Base-by-base conservation (phyloP, 2,329 filamentous ascomycete genomes). In the Neofusicoccum parvum region DNA sequence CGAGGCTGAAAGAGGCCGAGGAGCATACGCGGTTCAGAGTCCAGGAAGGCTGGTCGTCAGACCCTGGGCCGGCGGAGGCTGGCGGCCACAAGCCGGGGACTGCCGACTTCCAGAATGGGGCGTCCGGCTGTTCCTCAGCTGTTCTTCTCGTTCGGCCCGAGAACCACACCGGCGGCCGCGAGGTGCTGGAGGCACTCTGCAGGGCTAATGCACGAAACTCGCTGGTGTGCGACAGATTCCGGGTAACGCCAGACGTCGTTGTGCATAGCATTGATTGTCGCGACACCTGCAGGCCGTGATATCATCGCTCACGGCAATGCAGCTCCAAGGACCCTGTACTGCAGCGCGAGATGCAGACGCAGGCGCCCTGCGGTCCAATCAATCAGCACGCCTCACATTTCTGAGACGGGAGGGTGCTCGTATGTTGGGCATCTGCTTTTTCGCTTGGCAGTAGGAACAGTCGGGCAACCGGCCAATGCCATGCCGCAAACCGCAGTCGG, bases 41-140 rank as follows among this genome's bases (percentile, higher is more conserved):
- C 46, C 46, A 46, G 59, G 59, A 51, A 51, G 59, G 58, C 58
- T 49, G 49, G 43, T 39, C 34, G n/a, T 37, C 34, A 34, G 46
- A 62, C 59, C 17, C 46, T 41, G 34, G n/a, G 36, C 36, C 23
- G 10, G 3, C 4, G n/a, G 36, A 14, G 17, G 15, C 7, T 20
- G 41, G 41, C 23, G 14, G 1, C 11, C 23, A 32, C 46, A 41
- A 27, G 46, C 46, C 43, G 43, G 59, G 45, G 34, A 50, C 46
- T 27, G 41, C 56, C 41, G 53, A 39, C 14, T 10, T 27, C 37
- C 41, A 46, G 32, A 37, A 39, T 27, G 43, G 32, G 45, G 58
- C 58, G 46, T 9, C 45, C 17, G 56, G 27, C 45, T 43, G 20
- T 32, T 17, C 27, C 14, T 27, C 6, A 11, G 10, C 27, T 32